Base-by-base conservation (phyloP, 2,329 filamentous ascomycete species). In the Aspergillus piperis region DNA sequence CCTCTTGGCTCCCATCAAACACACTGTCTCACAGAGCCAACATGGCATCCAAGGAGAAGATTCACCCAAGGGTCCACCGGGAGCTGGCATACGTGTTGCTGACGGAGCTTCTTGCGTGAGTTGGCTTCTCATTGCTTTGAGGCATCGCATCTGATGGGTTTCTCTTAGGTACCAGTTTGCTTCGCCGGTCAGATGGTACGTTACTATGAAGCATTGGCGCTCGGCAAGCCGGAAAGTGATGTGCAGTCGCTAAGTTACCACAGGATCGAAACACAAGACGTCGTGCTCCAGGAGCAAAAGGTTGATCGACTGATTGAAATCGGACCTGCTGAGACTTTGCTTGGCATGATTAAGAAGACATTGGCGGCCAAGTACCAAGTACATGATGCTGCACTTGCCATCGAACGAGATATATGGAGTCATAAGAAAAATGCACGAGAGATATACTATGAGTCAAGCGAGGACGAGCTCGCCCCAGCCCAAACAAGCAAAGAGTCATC, bases 191-290 rank as follows among this genome's bases (percentile, higher is more conserved):
- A 41, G 39, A 47, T 54, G 52, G 47, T 50, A 50, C 30, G 47
- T 50, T 44, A 11, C 15, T 8, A n/a, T 50, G 15, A n/a, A 27
- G 8, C 8, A 25, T 49, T 49, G n/a, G 47, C 47, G 10, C 21
- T 49, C n/a, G 15, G 44, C 44, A n/a, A 30, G 5, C 5, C 13
- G 15, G 15, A 6, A 3, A 1, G 13, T 5, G 15, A 23, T 47
- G 44, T 30, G 15, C 27, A 17, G 30, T 50, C 8, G 47, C 47
- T 50, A 32, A 50, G 47, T 15, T 3, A 17, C 15, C 15, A 11
- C n/a, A 50, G 47, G 52, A 54, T 54, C 15, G 52, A 54, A 47
- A 54, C 52, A 7, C 52, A 54, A 30, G 52, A 54, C 30, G 52
- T 54, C 8, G 52, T 54, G 23, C 52, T 54, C 36, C 39, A 44